Evolutionary conservation across 202 grass and related monocot genomes (phyloP).

Genomic region (Zizania palustris): DNA sequence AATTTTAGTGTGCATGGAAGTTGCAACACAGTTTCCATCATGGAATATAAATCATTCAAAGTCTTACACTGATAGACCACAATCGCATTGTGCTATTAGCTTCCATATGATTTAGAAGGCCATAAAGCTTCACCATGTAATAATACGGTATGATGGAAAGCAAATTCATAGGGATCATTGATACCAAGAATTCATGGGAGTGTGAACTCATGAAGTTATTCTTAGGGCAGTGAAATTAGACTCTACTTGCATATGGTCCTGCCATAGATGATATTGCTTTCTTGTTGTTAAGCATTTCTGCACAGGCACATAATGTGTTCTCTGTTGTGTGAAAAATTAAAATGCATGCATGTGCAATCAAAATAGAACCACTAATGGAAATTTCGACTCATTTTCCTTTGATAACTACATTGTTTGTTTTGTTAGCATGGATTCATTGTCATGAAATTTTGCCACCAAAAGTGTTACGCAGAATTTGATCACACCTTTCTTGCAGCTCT

Average conservation of each 20-base stretch:
- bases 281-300: not conserved
- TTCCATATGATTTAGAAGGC: constrained; percentile 8
- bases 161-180: not conserved
- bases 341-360: not conserved
- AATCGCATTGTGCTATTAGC: not conserved
- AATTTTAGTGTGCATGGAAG: not conserved
- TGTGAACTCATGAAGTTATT: constrained; percentile 4
- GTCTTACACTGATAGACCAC: not conserved
- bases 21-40: not conserved
- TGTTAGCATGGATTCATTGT: constrained; percentile 1
- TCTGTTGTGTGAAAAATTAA: not conserved
- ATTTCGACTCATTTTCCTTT: not conserved
- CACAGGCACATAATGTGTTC: not conserved
- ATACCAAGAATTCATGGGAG: constrained; percentile 5
- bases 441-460: not conserved
- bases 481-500: constrained; percentile 40
- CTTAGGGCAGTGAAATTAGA: constrained; percentile 13
- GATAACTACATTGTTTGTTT: not conserved
- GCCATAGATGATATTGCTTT: not conserved
- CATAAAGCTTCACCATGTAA: constrained; percentile 12
- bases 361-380: not conserved
- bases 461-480: constrained; percentile 15
- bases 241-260: not conserved
- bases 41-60: not conserved
- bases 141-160: not conserved